phyloP scores from a whole-genome alignment of 257 asterid genomes.

The Jaltomata sinuosa region DNA sequence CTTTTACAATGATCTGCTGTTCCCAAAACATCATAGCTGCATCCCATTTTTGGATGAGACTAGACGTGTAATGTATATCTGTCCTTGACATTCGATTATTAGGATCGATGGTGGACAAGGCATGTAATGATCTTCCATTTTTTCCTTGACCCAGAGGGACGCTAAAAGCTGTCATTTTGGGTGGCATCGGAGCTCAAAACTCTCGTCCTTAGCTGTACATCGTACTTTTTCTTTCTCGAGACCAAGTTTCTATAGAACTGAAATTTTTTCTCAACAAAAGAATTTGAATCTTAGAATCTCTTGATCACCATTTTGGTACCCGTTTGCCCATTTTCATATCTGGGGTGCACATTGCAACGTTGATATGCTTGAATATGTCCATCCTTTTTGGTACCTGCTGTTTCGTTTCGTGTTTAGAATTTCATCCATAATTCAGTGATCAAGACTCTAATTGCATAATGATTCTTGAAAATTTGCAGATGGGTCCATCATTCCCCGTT shows the following conservation, averaged over 20 bases:
- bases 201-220: neutral
- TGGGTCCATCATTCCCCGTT: conserved; percentile 70
- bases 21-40: neutral
- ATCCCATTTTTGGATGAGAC: neutral
- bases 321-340: neutral
- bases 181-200: neutral
- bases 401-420: neutral
- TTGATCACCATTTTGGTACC: neutral
- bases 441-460: conserved; percentile 1
- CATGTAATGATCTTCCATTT: neutral
- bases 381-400: neutral
- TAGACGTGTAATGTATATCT: neutral
- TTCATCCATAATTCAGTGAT: neutral
- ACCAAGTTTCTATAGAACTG: neutral
- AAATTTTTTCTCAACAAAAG: neutral
- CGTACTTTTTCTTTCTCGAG: neutral
- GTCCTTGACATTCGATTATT: neutral
- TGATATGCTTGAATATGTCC: neutral
- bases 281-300: neutral
- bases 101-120: neutral
- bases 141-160: neutral
- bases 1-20: neutral
- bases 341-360: neutral
- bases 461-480: conserved; percentile 38
- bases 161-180: neutral